Evolutionary conservation across 352 stramenopile species (phyloP).

Genomic region (Pythium vanterpoolii): DNA sequence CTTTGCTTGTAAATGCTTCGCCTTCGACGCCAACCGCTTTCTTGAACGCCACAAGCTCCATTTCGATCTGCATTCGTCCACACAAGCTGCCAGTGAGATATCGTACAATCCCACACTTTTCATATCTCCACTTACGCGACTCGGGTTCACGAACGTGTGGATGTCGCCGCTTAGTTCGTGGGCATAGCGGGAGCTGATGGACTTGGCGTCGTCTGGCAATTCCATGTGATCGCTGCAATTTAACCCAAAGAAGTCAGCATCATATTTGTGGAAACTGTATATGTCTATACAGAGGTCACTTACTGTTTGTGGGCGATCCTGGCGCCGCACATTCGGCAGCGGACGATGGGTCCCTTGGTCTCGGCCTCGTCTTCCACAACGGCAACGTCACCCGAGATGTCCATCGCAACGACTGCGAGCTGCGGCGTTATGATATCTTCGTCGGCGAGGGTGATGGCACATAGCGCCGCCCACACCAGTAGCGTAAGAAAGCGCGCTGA

Average conservation of each 20-base stretch:
- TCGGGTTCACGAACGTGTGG: slow-evolving; percentile 79
- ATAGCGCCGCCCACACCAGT: slow-evolving; percentile 12
- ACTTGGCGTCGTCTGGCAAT: slow-evolving; percentile 72
- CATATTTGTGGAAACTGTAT: background rate
- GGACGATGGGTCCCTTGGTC: slow-evolving; percentile 38
- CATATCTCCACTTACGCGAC: slow-evolving; percentile 35
- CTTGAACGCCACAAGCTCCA: slow-evolving; percentile 75
- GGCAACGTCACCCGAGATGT: slow-evolving; percentile 14
- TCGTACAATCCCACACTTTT: background rate
- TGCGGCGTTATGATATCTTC: background rate
- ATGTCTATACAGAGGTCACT: background rate
- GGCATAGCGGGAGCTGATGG: slow-evolving; percentile 41
- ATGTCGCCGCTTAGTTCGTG: slow-evolving; percentile 53
- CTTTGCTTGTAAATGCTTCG: slow-evolving; percentile 65
- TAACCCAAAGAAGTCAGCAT: background rate
- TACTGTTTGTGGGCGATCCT: slow-evolving; percentile 66
- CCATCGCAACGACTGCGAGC: slow-evolving; percentile 22
- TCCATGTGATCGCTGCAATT: slow-evolving; percentile 60
- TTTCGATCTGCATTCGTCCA: slow-evolving; percentile 45
- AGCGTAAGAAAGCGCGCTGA: background rate
- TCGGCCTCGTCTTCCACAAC: slow-evolving; percentile 16
- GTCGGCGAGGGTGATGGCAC: background rate
- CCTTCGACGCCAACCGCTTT: slow-evolving; percentile 49
- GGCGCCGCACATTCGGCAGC: slow-evolving; percentile 77
- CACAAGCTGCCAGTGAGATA: background rate